These are phyloP conservation scores for Raddia guianensis DNA, from an alignment of 176 grass and related monocot species.

Conservation along the genomic window DNA sequence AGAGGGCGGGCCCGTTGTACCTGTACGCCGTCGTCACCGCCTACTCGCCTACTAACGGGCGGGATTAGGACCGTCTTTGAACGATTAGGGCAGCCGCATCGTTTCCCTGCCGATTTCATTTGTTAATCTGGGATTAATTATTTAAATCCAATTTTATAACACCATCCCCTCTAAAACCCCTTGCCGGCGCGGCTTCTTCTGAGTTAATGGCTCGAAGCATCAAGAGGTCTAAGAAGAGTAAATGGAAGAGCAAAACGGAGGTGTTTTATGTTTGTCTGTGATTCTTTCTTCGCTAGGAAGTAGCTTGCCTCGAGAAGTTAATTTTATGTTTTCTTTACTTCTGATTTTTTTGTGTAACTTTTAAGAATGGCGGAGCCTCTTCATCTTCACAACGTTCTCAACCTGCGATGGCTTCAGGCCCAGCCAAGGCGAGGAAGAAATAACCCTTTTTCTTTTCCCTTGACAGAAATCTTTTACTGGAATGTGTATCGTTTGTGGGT, in stretches of 20 bases:
- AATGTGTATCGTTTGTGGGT: not conserved
- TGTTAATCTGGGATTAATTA: too few relatives aligned
- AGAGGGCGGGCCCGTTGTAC: too few relatives aligned
- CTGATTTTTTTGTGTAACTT: not conserved
- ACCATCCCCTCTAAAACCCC: not conserved
- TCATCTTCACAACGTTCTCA: slow-evolving; percentile 41
- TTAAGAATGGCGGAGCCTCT: slow-evolving; percentile 41
- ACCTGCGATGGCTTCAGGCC: slow-evolving; percentile 42
- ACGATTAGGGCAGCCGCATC: too few relatives aligned
- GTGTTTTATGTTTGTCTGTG: not conserved
- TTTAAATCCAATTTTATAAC: too few relatives aligned
- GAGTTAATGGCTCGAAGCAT: slow-evolving; percentile 15
- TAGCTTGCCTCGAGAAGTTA: not conserved
- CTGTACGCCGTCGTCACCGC: too few relatives aligned
- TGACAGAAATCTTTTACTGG: not conserved
- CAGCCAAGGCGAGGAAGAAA: slow-evolving; percentile 55
- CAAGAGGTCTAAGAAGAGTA: slow-evolving; percentile 49
- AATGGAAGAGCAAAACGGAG: slow-evolving; percentile 55
- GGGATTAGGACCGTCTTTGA: too few relatives aligned
- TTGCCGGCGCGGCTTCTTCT: not conserved
- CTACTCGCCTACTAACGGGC: too few relatives aligned
- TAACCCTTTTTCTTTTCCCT: not conserved
- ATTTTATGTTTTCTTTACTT: not conserved
- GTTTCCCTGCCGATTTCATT: too few relatives aligned
- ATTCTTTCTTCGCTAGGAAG: not conserved